Percentiles rank a stretch among this genome's conserved stretches.
These are phyloP conservation scores for Russula brevipes DNA, from an alignment of 768 basidiomycete genomes.

Conservation along the genomic window DNA sequence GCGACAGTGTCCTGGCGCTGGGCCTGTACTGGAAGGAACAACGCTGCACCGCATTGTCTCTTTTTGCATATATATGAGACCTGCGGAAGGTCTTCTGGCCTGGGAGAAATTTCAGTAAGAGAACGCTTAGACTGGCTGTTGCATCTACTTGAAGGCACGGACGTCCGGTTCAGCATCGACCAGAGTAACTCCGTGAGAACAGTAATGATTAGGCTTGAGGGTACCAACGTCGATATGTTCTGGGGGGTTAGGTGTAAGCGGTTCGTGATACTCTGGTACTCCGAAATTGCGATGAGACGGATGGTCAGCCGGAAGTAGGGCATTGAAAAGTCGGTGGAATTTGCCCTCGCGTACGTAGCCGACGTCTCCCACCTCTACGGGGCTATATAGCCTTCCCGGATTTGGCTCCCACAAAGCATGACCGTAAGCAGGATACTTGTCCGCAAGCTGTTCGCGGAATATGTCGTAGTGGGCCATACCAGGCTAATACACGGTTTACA, in stretches of 20 bases:
- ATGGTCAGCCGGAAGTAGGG: slow-evolving; percentile 10
- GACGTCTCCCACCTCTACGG: slow-evolving; percentile 25
- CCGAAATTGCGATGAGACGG: slow-evolving; percentile 1
- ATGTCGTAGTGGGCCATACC: slow-evolving; percentile 16
- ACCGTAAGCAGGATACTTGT: slow-evolving; percentile 10
- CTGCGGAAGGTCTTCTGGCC: neutral
- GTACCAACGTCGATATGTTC: neutral
- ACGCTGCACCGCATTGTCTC: neutral
- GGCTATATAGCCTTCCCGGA: slow-evolving; percentile 7
- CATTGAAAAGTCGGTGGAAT: slow-evolving; percentile 25
- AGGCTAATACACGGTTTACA: no score
- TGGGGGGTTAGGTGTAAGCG: neutral
- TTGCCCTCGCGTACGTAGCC: slow-evolving; percentile 22
- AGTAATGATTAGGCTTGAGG: neutral
- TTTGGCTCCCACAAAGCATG: slow-evolving; percentile 22
- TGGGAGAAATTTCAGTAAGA: neutral
- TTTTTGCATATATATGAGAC: neutral
- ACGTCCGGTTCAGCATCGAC: neutral
- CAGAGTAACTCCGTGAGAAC: neutral
- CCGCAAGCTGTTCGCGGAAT: slow-evolving; percentile 11
- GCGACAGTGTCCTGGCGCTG: neutral
- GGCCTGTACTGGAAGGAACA: neutral
- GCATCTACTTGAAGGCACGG: neutral
- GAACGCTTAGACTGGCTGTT: neutral
- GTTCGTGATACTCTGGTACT: slow-evolving; percentile 11